Conservation (phyloP, 2,329 filamentous ascomycete species). For the Aspergillus piperis region DNA sequence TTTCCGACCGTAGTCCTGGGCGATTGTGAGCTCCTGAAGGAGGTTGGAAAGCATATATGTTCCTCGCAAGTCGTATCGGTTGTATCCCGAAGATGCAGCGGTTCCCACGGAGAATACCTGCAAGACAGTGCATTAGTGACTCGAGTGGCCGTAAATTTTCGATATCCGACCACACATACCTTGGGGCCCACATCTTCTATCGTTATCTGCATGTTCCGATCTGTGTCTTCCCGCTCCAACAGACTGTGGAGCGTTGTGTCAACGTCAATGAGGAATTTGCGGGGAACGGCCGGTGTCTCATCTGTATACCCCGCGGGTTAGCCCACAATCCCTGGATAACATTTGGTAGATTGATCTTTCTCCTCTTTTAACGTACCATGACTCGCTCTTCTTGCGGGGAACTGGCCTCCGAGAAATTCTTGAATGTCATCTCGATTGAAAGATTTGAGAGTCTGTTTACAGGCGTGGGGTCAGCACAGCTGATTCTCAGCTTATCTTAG, state of each 20-base stretch:
- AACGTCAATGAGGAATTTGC: slow-evolving; percentile 84
- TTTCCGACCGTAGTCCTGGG: slow-evolving; percentile 85
- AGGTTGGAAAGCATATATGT: slow-evolving; percentile 98
- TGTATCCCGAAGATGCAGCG: slow-evolving; percentile 79
- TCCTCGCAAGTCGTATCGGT: slow-evolving; percentile 85
- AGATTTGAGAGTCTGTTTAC: slow-evolving; percentile 36
- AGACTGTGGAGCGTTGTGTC: slow-evolving; percentile 78
- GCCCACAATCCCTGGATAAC: not conserved
- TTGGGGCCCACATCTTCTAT: slow-evolving; percentile 95
- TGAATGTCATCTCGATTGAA: slow-evolving; percentile 41
- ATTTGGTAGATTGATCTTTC: not conserved
- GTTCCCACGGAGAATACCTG: slow-evolving; percentile 82
- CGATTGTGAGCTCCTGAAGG: slow-evolving; percentile 88
- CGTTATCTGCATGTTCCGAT: slow-evolving; percentile 94
- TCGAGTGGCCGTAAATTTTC: slow-evolving; percentile 20
- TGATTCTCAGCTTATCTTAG: slow-evolving; percentile 13
- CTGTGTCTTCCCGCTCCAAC: slow-evolving; percentile 84
- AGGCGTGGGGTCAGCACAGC: slow-evolving; percentile 13
- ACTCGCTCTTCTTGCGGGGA: slow-evolving; percentile 44
- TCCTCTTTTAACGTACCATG: slow-evolving; percentile 38
- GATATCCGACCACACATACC: slow-evolving; percentile 46
- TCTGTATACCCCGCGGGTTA: slow-evolving; percentile 55
- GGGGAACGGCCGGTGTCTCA: slow-evolving; percentile 67
- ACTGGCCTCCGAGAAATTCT: slow-evolving; percentile 32
- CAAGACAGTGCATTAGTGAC: not conserved